These are phyloP conservation scores for Wickerhamiella allomyrinae DNA, from an alignment of 805 yeast genomes.

Conservation along the genomic window DNA sequence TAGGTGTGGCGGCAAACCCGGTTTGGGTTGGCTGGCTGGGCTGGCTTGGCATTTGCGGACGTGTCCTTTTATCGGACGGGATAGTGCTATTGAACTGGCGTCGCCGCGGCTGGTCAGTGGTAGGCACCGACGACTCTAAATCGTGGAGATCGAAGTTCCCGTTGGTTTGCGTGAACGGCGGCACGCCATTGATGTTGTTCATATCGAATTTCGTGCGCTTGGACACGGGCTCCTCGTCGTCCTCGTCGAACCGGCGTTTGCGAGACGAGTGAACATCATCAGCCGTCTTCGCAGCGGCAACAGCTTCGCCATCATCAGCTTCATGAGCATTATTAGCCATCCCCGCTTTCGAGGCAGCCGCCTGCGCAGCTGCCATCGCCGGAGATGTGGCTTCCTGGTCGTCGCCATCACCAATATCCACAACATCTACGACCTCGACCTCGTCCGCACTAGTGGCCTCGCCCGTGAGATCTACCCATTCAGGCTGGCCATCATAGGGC, in stretches of 20 bases:
- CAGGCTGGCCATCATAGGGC: not conserved
- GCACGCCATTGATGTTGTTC: constrained; percentile 5
- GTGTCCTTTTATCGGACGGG: too few relatives aligned
- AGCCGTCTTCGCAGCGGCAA: not conserved
- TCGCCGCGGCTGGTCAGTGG: not conserved
- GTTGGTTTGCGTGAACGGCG: constrained; percentile 21
- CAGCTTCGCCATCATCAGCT: too few relatives aligned
- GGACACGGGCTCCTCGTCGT: not conserved
- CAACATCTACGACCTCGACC: not conserved
- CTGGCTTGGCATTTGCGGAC: too few relatives aligned
- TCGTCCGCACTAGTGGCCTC: too few relatives aligned
- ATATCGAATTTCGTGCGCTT: not conserved
- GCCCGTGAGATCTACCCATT: not conserved
- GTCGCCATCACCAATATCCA: not conserved
- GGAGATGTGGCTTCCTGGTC: not conserved
- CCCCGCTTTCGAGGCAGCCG: too few relatives aligned
- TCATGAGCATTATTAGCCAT: too few relatives aligned
- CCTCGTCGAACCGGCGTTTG: not conserved
- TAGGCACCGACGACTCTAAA: constrained; percentile 1
- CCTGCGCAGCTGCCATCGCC: too few relatives aligned
- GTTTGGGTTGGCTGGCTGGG: too few relatives aligned
- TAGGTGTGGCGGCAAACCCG: too few relatives aligned
- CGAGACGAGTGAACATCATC: not conserved
- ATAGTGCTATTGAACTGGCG: not conserved
- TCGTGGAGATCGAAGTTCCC: constrained; percentile 22